Percentiles rank a stretch among this genome's conserved stretches.
These are phyloP conservation scores for Spinacia oleracea DNA, from an alignment of 179 eudicot genomes.

Conservation along the genomic window DNA sequence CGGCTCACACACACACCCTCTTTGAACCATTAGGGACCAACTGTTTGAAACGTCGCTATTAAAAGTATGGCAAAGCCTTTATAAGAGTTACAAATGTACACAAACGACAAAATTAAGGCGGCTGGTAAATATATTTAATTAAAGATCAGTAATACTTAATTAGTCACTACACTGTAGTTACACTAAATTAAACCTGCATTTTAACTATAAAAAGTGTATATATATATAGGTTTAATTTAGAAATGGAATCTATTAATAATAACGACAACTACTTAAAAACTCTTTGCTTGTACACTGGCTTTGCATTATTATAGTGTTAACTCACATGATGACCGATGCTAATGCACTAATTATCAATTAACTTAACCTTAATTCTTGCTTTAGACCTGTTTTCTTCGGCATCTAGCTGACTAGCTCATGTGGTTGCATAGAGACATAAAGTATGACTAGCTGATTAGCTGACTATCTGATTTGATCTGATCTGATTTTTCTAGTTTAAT, in stretches of 20 bases:
- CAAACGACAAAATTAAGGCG: constrained; percentile 27
- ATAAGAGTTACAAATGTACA: no score
- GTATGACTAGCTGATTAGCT: no score
- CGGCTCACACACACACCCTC: no score
- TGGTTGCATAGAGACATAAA: background rate
- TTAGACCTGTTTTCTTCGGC: background rate
- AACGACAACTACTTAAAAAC: background rate
- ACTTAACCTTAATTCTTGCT: constrained; percentile 3
- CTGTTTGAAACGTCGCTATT: background rate
- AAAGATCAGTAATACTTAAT: no score
- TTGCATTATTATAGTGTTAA: background rate
- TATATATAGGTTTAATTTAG: background rate
- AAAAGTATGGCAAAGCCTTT: background rate
- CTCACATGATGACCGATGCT: background rate
- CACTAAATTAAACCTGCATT: no score
- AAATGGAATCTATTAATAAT: background rate
- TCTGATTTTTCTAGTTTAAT: no score
- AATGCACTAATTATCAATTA: background rate
- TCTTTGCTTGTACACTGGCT: background rate
- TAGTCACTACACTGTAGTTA: background rate
- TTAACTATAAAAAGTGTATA: no score
- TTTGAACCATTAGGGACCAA: background rate
- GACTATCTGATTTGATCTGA: no score
- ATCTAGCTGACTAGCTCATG: background rate
- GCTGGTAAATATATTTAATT: background rate